These are phyloP conservation scores for Tuber melanosporum DNA, from an alignment of 495 filamentous ascomycete species.

Conservation along the genomic window DNA sequence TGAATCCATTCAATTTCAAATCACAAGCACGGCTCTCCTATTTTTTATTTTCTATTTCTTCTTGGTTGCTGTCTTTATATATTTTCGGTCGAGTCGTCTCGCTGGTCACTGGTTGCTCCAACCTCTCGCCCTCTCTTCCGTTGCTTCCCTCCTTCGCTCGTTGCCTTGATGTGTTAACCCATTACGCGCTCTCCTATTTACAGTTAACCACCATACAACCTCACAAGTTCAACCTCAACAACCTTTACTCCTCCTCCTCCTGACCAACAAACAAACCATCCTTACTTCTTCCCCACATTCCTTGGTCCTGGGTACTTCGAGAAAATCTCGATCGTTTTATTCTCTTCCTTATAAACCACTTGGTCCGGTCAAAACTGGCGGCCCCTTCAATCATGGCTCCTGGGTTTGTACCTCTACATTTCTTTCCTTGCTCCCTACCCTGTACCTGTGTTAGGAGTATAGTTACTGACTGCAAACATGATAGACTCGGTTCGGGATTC, in stretches of 20 bases:
- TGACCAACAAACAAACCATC: constrained; percentile 17
- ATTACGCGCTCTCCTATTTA: constrained; percentile 4
- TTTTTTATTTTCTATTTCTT: constrained; percentile 17
- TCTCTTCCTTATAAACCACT: not conserved
- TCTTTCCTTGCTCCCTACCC: not conserved
- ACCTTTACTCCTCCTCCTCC: constrained; percentile 16
- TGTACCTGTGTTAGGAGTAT: not conserved
- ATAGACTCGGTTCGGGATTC: constrained; percentile 58
- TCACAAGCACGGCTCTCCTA: constrained; percentile 12
- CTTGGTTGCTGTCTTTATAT: constrained; percentile 12
- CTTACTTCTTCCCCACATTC: constrained; percentile 11
- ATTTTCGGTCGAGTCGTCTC: not conserved
- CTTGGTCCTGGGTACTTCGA: not conserved
- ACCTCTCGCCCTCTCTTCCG: constrained; percentile 32
- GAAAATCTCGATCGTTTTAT: not conserved
- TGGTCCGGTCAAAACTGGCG: not conserved
- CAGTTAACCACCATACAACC: not conserved
- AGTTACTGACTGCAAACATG: not conserved
- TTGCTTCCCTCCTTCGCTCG: constrained; percentile 21
- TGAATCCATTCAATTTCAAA: not conserved
- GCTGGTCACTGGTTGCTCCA: constrained; percentile 16
- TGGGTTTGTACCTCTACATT: constrained; percentile 2
- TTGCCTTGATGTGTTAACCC: constrained; percentile 6
- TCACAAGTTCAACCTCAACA: constrained; percentile 19
- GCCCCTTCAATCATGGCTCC: not conserved